A percentile compares a stretch with the other conserved stretches of the same genome.
phyloP scores from a whole-genome alignment of 306 rosid genomes.

The Prosopis cineraria region DNA sequence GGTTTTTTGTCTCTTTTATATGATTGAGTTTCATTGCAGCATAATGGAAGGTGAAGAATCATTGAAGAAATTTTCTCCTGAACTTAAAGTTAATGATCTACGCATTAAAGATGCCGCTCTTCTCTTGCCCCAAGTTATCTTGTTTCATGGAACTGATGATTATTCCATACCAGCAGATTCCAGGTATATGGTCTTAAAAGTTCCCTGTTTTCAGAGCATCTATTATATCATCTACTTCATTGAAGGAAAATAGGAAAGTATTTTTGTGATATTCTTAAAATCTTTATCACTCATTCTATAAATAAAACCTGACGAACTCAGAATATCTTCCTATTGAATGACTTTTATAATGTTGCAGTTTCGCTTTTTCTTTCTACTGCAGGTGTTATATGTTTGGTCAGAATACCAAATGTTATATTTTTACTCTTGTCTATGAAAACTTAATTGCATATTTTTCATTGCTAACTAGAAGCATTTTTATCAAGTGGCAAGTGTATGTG shows the following conservation, averaged over 20 bases:
- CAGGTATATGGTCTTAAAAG: conserved; percentile 48
- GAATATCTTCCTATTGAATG: background rate
- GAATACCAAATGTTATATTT: conserved; percentile 18
- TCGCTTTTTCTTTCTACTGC: conserved; percentile 24
- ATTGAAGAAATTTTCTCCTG: conserved; percentile 73
- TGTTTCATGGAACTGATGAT: conserved; percentile 91
- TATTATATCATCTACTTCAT: background rate
- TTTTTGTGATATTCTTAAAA: background rate
- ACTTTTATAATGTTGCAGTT: background rate
- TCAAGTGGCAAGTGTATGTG: background rate
- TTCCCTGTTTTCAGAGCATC: background rate
- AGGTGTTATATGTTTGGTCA: background rate
- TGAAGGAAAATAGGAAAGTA: conserved; percentile 15
- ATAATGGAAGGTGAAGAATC: conserved; percentile 94
- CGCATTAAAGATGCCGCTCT: conserved; percentile 49
- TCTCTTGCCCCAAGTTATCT: conserved; percentile 66
- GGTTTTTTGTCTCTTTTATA: conserved; percentile 1
- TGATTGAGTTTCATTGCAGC: conserved; percentile 47
- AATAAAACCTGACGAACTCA: background rate
- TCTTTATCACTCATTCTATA: conserved; percentile 15
- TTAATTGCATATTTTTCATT: conserved; percentile 16
- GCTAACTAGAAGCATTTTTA: conserved; percentile 7
- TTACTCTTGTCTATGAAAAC: conserved; percentile 1
- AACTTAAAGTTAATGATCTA: conserved; percentile 65
- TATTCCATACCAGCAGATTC: conserved; percentile 82